Evolutionary conservation across 1,139 yeast genomes (phyloP).

Genomic region (Suhomyces chickasaworum): DNA sequence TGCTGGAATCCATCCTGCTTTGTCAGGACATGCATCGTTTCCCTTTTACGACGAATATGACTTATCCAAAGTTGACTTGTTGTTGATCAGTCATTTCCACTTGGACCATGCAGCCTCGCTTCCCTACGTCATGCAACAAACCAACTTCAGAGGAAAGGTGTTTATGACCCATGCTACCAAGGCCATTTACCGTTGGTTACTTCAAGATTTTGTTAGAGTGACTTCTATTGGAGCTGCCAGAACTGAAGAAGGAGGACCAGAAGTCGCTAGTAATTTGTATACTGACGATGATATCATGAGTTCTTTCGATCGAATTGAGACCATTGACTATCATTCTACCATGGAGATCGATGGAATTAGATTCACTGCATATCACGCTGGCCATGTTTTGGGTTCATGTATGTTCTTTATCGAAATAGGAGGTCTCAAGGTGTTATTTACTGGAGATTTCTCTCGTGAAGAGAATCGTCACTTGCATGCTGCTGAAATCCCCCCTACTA

Average conservation of each 20-base stretch:
- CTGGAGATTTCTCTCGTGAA: conserved; percentile 96
- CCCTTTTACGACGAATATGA: conserved; percentile 97
- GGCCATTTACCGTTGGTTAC: conserved; percentile 93
- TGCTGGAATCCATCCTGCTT: conserved; percentile 98
- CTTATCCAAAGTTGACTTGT: conserved; percentile 78
- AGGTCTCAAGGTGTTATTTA: conserved; percentile 82
- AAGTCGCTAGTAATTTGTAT: conserved; percentile 58
- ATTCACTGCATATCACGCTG: conserved; percentile 98
- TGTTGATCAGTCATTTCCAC: conserved; percentile 91
- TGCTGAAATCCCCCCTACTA: conserved; percentile 89
- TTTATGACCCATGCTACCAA: conserved; percentile 99
- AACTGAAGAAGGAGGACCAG: conserved; percentile 27
- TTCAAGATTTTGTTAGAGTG: conserved; percentile 92
- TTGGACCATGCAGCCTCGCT: conserved; percentile 96
- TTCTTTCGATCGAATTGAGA: conserved; percentile 88
- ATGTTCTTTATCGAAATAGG: conserved; percentile 96
- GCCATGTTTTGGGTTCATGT: conserved; percentile 98
- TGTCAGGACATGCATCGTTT: conserved; percentile 82
- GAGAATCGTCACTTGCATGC: conserved; percentile 93
- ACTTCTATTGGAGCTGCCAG: conserved; percentile 59
- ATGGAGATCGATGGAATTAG: conserved; percentile 91
- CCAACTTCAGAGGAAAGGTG: conserved; percentile 90
- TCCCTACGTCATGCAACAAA: conserved; percentile 97
- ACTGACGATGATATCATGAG: conserved; percentile 88
- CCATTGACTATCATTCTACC: conserved; percentile 94